Evolutionary conservation across 345 rosid species (phyloP).

Genomic region (Erucastrum elatum): DNA sequence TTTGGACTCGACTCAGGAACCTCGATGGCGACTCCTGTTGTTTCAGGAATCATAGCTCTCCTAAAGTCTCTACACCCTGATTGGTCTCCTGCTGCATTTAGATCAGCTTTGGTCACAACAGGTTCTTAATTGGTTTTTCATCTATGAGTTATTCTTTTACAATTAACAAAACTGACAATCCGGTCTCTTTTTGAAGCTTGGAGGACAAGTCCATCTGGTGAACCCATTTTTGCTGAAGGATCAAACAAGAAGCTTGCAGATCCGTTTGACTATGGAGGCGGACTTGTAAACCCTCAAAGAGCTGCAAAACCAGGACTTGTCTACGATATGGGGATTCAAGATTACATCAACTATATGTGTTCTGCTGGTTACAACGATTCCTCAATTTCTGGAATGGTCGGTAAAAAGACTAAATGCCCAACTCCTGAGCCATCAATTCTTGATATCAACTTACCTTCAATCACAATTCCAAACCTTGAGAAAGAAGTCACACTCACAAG

Average conservation of each 20-base stretch:
- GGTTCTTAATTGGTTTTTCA: conserved; percentile 31
- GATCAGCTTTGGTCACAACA: conserved; percentile 52
- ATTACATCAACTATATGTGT: conserved; percentile 54
- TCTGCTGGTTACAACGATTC: conserved; percentile 47
- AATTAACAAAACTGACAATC: not conserved
- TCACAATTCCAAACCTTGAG: conserved; percentile 34
- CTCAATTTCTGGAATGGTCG: conserved; percentile 41
- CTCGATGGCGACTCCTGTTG: conserved; percentile 46
- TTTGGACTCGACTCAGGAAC: conserved; percentile 40
- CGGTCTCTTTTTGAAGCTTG: conserved; percentile 21
- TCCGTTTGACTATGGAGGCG: conserved; percentile 71
- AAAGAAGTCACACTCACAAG: conserved; percentile 28
- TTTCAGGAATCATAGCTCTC: conserved; percentile 46
- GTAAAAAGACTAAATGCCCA: conserved; percentile 22
- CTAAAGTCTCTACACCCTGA: conserved; percentile 38
- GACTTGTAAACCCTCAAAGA: conserved; percentile 51
- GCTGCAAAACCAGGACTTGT: conserved; percentile 61
- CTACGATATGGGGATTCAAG: conserved; percentile 49
- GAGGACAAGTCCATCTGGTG: conserved; percentile 41
- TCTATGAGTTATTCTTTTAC: conserved; percentile 36
- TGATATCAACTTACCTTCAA: conserved; percentile 50
- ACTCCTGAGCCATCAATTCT: conserved; percentile 22
- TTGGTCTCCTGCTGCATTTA: conserved; percentile 51
- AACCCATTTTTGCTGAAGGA: conserved; percentile 56
- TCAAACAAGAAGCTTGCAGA: conserved; percentile 48